These are phyloP conservation scores for Triangularia setosa DNA, from an alignment of 2,329 filamentous ascomycete genomes.

Conservation along the genomic window DNA sequence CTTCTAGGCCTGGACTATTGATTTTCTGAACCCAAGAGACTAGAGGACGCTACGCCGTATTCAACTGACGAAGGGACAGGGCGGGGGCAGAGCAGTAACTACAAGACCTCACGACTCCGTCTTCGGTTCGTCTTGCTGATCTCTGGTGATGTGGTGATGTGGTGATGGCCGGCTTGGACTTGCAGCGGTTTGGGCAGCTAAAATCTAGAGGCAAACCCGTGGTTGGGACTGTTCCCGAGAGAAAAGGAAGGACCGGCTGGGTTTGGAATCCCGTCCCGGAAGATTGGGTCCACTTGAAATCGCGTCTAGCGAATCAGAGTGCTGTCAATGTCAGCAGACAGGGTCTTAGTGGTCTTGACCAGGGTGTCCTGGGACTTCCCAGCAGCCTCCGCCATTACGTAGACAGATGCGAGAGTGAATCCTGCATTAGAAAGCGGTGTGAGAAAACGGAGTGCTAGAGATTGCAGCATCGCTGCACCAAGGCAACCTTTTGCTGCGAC, in stretches of 20 bases:
- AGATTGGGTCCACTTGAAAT: conserved; percentile 14
- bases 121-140: not conserved
- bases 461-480: not conserved
- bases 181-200: conserved; percentile 1
- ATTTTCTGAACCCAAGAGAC: not conserved
- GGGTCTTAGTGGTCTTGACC: conserved; percentile 13
- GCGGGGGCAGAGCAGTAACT: not conserved
- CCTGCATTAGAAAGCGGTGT: not conserved
- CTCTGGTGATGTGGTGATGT: not conserved
- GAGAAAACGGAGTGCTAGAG: not conserved
- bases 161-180: not conserved
- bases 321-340: conserved; percentile 26
- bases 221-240: not conserved
- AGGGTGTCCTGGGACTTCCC: conserved; percentile 5
- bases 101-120: not conserved
- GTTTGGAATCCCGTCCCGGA: conserved; percentile 16
- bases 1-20: not conserved
- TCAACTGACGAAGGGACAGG: not conserved
- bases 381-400: conserved; percentile 11
- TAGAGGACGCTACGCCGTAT: not conserved
- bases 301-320: conserved; percentile 19
- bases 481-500: not conserved
- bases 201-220: conserved; percentile 8
- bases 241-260: not conserved
- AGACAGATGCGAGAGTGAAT: conserved; percentile 1